Conservation (phyloP, 139 green algal species). For the Picochlorum sp. region DNA sequence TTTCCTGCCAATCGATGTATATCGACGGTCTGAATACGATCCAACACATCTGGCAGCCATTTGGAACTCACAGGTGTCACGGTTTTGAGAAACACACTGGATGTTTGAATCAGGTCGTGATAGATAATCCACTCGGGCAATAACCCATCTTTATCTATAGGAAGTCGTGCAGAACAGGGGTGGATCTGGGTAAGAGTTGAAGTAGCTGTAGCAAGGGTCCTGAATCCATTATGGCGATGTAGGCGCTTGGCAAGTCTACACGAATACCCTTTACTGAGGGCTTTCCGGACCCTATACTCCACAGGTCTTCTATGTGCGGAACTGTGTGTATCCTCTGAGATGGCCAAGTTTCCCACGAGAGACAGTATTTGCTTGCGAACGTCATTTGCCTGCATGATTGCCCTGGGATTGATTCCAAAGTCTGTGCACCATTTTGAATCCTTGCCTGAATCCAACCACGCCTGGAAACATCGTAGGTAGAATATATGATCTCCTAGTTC, state of each 20-base stretch:
- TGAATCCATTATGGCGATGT: slow-evolving; percentile 82
- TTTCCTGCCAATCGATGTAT: slow-evolving; percentile 61
- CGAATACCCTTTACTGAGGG: slow-evolving; percentile 72
- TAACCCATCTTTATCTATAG: slow-evolving; percentile 77
- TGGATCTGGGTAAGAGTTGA: slow-evolving; percentile 48
- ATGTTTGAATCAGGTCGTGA: slow-evolving; percentile 79
- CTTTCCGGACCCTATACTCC: slow-evolving; percentile 30
- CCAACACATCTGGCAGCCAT: slow-evolving; percentile 65
- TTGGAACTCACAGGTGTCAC: slow-evolving; percentile 65
- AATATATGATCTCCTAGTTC: slow-evolving; percentile 80
- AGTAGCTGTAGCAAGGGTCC: slow-evolving; percentile 50
- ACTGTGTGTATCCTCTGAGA: too few species aligned
- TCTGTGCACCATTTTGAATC: slow-evolving; percentile 31
- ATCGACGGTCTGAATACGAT: slow-evolving; percentile 57
- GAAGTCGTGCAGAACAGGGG: slow-evolving; percentile 45
- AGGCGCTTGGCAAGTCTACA: slow-evolving; percentile 76
- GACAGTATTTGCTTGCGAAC: slow-evolving; percentile 72
- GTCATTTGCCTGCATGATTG: slow-evolving; percentile 77
- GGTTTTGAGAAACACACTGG: slow-evolving; percentile 60
- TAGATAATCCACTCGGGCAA: slow-evolving; percentile 91
- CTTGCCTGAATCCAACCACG: slow-evolving; percentile 48
- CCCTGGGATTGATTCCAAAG: slow-evolving; percentile 60
- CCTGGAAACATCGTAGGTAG: slow-evolving; percentile 71
- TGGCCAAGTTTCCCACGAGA: too few species aligned
- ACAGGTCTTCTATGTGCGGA: too few species aligned